These are phyloP conservation scores for Lactifluus piperatus DNA, from an alignment of 768 basidiomycete genomes.

Conservation along the genomic window DNA sequence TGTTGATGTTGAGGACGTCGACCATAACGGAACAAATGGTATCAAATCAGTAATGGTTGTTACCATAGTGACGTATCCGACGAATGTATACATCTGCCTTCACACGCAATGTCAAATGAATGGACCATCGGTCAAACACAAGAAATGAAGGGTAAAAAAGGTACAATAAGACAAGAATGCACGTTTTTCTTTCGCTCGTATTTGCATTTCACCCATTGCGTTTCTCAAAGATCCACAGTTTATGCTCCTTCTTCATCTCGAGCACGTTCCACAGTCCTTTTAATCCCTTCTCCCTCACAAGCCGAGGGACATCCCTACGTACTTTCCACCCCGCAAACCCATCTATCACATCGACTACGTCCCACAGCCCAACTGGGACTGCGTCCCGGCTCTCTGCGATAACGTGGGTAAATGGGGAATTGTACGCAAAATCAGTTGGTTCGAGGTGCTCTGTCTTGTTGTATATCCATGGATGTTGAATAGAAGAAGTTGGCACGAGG, in stretches of 20 bases:
- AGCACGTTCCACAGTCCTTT: constrained; percentile 24
- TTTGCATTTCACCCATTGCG: not conserved
- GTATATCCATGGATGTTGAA: constrained; percentile 47
- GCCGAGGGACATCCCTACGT: constrained; percentile 23
- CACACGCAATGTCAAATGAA: not conserved
- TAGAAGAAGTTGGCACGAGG: constrained; percentile 13
- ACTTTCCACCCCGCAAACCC: constrained; percentile 38
- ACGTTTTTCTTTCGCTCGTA: not conserved
- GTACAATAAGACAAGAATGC: not conserved
- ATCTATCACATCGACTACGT: constrained; percentile 33
- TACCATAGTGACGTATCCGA: not conserved
- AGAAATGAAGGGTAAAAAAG: not conserved
- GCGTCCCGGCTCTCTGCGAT: constrained; percentile 40
- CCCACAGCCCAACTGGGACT: constrained; percentile 32
- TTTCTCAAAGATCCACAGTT: constrained; percentile 45
- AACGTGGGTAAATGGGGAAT: constrained; percentile 47
- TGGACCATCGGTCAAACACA: too few species aligned
- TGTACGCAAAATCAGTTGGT: constrained; percentile 31
- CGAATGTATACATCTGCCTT: not conserved
- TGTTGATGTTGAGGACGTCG: too few species aligned
- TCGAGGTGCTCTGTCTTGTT: constrained; percentile 72
- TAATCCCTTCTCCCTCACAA: constrained; percentile 22
- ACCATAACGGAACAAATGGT: too few species aligned
- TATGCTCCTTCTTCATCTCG: constrained; percentile 32
- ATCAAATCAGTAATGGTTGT: not conserved